These are phyloP conservation scores for Pelargonium nanum DNA, from an alignment of 345 rosid species.

Conservation along the genomic window DNA sequence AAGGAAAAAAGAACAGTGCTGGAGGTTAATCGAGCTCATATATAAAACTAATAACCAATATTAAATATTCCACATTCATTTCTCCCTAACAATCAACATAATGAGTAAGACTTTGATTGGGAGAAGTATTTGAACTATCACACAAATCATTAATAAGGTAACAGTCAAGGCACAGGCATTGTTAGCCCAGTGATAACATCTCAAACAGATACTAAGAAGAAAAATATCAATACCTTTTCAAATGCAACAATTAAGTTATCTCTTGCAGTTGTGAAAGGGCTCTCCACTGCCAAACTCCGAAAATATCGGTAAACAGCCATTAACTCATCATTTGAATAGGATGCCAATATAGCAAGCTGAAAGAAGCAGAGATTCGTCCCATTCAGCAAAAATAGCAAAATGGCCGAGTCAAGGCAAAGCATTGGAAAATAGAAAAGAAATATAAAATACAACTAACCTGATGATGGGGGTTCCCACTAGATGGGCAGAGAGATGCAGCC, in stretches of 20 bases:
- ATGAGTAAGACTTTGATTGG: no score
- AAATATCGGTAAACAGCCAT: slow-evolving; percentile 78
- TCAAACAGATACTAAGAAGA: background rate
- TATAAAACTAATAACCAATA: background rate
- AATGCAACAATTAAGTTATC: slow-evolving; percentile 94
- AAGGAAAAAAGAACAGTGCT: no score
- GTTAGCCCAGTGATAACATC: background rate
- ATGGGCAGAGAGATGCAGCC: slow-evolving; percentile 83
- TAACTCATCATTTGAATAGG: slow-evolving; percentile 80
- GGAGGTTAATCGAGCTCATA: background rate
- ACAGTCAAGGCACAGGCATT: background rate
- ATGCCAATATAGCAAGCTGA: slow-evolving; percentile 94
- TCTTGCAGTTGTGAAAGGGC: slow-evolving; percentile 88
- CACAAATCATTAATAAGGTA: no score
- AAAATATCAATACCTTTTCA: slow-evolving; percentile 55
- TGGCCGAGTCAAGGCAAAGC: background rate
- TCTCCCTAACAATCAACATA: no score
- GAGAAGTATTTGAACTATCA: background rate
- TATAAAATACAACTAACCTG: slow-evolving; percentile 36
- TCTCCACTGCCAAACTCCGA: slow-evolving; percentile 88
- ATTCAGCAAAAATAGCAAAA: background rate
- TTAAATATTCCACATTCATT: no score
- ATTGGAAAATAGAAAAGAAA: background rate
- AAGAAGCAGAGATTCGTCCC: slow-evolving; percentile 15
- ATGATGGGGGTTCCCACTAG: slow-evolving; percentile 94